These are phyloP conservation scores for Ogataea siamensis DNA, from an alignment of 805 yeast species.

Conservation along the genomic window DNA sequence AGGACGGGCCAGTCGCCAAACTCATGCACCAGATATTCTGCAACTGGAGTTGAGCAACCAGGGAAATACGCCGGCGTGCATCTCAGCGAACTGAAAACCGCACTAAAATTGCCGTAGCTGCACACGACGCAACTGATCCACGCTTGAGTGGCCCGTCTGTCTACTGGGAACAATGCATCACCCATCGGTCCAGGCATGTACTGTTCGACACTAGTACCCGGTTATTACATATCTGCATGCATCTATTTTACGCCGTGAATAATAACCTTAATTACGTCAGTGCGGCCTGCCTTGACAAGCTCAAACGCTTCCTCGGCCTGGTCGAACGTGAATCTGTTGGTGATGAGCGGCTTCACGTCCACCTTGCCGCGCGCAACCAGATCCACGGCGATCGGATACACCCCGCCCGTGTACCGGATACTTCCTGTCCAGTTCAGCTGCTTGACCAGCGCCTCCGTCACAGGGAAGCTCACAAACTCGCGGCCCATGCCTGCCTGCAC, in stretches of 20 bases:
- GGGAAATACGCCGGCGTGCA: not conserved
- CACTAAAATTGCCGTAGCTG: slow-evolving; percentile 4
- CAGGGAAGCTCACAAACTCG: slow-evolving; percentile 64
- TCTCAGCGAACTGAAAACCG: slow-evolving; percentile 1
- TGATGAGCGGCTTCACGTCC: slow-evolving; percentile 64
- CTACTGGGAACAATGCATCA: not conserved
- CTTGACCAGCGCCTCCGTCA: slow-evolving; percentile 62
- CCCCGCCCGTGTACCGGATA: slow-evolving; percentile 77
- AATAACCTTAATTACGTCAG: slow-evolving; percentile 68
- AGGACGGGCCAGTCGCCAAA: slow-evolving; percentile 1
- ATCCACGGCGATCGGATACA: slow-evolving; percentile 69
- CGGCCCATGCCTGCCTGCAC: slow-evolving; percentile 88
- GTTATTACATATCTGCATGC: not conserved
- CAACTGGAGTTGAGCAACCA: slow-evolving; percentile 1
- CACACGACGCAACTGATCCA: slow-evolving; percentile 2
- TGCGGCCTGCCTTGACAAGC: slow-evolving; percentile 54
- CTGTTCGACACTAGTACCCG: not conserved
- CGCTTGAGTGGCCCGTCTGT: too few species aligned
- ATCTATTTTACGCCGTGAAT: slow-evolving; percentile 62
- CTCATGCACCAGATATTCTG: slow-evolving; percentile 2
- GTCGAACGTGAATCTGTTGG: slow-evolving; percentile 68
- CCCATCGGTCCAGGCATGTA: not conserved
- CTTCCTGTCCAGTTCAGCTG: slow-evolving; percentile 72
- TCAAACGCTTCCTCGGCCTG: slow-evolving; percentile 78
- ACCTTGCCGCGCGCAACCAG: slow-evolving; percentile 62